phyloP scores from a whole-genome alignment of 2,329 filamentous ascomycete species.

The Trichoderma sp. region DNA sequence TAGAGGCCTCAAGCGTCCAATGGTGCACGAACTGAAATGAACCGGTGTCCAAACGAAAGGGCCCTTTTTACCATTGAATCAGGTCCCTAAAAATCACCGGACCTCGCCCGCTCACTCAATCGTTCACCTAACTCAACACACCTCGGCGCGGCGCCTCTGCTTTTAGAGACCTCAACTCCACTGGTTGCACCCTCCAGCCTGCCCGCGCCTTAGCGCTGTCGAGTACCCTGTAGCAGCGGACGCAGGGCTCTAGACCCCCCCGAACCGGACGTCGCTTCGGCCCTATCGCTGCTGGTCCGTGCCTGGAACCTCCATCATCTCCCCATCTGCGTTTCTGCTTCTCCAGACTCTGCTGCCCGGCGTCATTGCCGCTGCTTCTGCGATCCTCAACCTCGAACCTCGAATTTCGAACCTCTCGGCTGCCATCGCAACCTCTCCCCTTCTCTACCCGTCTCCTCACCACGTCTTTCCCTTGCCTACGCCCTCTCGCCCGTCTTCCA shows the following conservation, averaged over 20 bases:
- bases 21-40: background rate
- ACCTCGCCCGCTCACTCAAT: no score
- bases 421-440: background rate
- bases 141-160: no score
- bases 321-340: conserved; percentile 16
- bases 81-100: no score
- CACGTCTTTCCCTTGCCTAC: background rate
- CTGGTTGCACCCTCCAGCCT: no score
- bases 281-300: conserved; percentile 26
- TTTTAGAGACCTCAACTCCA: no score
- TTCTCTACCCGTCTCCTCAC: background rate
- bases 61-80: no score
- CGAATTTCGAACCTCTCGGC: no score
- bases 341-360: background rate
- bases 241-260: conserved; percentile 14
- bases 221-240: background rate
- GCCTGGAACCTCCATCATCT: conserved; percentile 21
- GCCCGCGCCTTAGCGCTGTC: no score
- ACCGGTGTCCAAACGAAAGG: conserved; percentile 1
- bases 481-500: background rate
- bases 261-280: conserved; percentile 14
- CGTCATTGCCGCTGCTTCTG: conserved; percentile 7
- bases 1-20: background rate
- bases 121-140: no score
- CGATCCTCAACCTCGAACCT: background rate